phyloP scores from a whole-genome alignment of 805 yeast genomes.

The Ogataea dorogensis region DNA sequence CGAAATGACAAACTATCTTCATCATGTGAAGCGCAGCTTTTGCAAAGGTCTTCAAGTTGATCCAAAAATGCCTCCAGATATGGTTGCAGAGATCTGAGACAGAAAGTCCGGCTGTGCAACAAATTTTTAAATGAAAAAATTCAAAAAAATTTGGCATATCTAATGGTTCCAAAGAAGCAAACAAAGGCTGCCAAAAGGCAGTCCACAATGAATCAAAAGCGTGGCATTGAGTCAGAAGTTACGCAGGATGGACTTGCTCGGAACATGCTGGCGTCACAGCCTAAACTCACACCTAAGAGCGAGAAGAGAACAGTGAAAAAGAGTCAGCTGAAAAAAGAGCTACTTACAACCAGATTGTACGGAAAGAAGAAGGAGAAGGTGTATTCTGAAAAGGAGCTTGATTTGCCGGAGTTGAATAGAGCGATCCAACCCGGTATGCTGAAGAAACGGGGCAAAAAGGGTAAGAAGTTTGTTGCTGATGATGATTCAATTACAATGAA shows the following conservation, averaged over 20 bases:
- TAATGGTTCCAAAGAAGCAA: conserved; percentile 40
- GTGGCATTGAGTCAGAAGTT: conserved; percentile 65
- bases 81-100: conserved; percentile 1
- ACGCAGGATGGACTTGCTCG: conserved; percentile 65
- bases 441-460: conserved; percentile 79
- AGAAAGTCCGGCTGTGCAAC: conserved; percentile 9
- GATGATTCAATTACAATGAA: conserved; percentile 60
- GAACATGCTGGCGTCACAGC: conserved; percentile 58
- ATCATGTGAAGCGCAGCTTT: conserved; percentile 10
- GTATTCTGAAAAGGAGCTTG: conserved; percentile 75
- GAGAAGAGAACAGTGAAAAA: conserved; percentile 49
- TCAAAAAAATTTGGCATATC: conserved; percentile 2
- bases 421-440: conserved; percentile 83
- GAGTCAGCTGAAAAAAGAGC: conserved; percentile 60
- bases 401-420: conserved; percentile 75
- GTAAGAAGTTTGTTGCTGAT: conserved; percentile 75
- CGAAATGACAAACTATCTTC: conserved; percentile 11
- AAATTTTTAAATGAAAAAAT: conserved; percentile 5
- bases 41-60: background rate
- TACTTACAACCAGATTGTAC: conserved; percentile 60
- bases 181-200: conserved; percentile 59
- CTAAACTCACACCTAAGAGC: conserved; percentile 61
- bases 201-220: conserved; percentile 48
- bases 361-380: conserved; percentile 59
- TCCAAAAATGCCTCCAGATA: background rate